Base-by-base conservation (phyloP, 768 basidiomycete genomes). In the Hygrocybe punicea region DNA sequence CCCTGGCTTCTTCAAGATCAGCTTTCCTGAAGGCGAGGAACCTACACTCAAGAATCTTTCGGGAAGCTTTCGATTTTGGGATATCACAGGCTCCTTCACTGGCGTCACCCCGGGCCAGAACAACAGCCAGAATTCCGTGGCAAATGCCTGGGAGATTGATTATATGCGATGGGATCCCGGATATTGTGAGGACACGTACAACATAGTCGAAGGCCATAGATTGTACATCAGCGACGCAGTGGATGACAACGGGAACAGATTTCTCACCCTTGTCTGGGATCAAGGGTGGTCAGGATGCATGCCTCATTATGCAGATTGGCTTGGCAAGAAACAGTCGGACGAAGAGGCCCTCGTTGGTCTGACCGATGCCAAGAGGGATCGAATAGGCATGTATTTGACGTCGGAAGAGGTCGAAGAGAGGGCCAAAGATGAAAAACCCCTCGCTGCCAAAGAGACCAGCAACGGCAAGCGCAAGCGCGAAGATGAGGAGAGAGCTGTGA, bases 211-310 rank as follows among this genome's bases (percentile, higher is more conserved):
- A 23, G 50, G 34, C 10, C 50, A 51, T 23, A 5, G 4, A 36
- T 14, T 51, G 11, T 16, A 33, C 5, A 51, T 51, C 25, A 16
- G 24, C n/a, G 24, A 51, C 10, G 5, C 23, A 4, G 35, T 19
- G 35, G 50, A 51, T 25, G 50, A 51, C 34, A 37, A 51, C 23
- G 50, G 50, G n/a, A 51, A 51, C 34, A 29, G 50, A 51, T 36
- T 51, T 25, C 6, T 51, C n/a, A 19, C 50, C 4, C 29, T 51
- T 25, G 16, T 33, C 24, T 51, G 50, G 50, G 35, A 33, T n/a
- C 25, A 63, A 19, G 61, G 57, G 39, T 65, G 64, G 34, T 71
- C 66, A 6, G 69, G 71, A 19, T 65, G 57, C 23, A 65, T 58
- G 35, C 65, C 65, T 14, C 57, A 29, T 13, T 11, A 17, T n/a